Conservation (phyloP, 129 eudicot genomes). For the Lactuca saligna region DNA sequence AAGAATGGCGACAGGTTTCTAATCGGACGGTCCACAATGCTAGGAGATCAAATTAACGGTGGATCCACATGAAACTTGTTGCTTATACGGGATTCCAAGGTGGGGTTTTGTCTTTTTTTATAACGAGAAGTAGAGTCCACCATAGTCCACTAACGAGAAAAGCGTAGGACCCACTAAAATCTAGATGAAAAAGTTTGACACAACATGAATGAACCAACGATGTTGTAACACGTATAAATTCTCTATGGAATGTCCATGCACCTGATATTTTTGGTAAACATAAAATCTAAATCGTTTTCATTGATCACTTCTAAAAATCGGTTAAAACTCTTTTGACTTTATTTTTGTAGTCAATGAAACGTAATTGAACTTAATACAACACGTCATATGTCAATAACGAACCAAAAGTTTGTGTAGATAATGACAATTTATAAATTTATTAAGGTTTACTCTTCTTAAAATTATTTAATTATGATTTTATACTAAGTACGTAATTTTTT, state of each 20-base stretch:
- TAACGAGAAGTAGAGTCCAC: neutral
- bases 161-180: slow-evolving; percentile 18
- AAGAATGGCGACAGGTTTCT: neutral
- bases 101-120: neutral
- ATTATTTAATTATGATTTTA: too few relatives aligned
- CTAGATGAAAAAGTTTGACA: neutral
- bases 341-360: neutral
- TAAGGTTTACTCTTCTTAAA: too few relatives aligned
- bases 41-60: neutral
- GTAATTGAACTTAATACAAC: too few relatives aligned
- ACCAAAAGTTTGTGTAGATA: too few relatives aligned
- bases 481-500: too few relatives aligned
- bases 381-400: too few relatives aligned
- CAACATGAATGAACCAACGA: slow-evolving; percentile 19
- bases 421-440: too few relatives aligned
- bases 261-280: slow-evolving; percentile 20
- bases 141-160: slow-evolving; percentile 9
- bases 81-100: neutral
- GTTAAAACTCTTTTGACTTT: neutral
- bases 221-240: slow-evolving; percentile 13
- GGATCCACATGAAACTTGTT: slow-evolving; percentile 16
- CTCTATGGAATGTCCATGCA: slow-evolving; percentile 18
- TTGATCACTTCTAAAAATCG: neutral
- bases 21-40: slow-evolving; percentile 12
- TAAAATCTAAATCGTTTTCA: slow-evolving; percentile 1